A percentile compares a stretch with the other conserved stretches of the same genome.
Conservation (phyloP, 352 stramenopile genomes). For the Lagenidium sp. region DNA sequence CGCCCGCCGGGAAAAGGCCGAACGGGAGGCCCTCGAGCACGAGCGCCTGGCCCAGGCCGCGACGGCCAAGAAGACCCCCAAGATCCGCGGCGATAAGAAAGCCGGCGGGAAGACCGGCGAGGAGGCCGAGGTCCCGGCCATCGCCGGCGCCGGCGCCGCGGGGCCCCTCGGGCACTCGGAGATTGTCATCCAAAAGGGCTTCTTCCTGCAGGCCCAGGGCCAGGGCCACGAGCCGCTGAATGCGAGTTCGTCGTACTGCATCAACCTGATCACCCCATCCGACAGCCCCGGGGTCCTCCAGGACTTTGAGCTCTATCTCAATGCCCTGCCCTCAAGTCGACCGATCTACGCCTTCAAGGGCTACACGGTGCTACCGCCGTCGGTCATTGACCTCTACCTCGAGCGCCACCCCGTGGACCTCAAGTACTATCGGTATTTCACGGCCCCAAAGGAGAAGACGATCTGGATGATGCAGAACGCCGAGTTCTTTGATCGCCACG, state of each 20-base stretch:
- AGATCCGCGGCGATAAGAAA: slow-evolving; percentile 15
- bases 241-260: slow-evolving; percentile 58
- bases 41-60: slow-evolving; percentile 6
- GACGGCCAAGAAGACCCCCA: slow-evolving; percentile 11
- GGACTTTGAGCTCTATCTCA: slow-evolving; percentile 69
- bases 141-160: slow-evolving; percentile 5
- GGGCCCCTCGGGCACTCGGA: background rate
- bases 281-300: slow-evolving; percentile 48
- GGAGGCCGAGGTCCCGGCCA: background rate
- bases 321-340: slow-evolving; percentile 52
- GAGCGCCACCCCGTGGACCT: slow-evolving; percentile 61
- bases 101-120: background rate
- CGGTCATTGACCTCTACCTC: slow-evolving; percentile 75
- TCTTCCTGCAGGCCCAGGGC: slow-evolving; percentile 63
- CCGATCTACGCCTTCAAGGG: slow-evolving; percentile 38
- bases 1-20: slow-evolving; percentile 27
- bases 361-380: slow-evolving; percentile 39
- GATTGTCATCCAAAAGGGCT: slow-evolving; percentile 27
- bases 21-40: slow-evolving; percentile 26
- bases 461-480: slow-evolving; percentile 86
- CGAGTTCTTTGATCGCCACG: slow-evolving; percentile 77
- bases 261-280: slow-evolving; percentile 60
- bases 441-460: slow-evolving; percentile 46
- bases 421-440: slow-evolving; percentile 59
- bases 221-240: slow-evolving; percentile 62